These are phyloP conservation scores for Candida alai DNA, from an alignment of 805 yeast species.

Conservation along the genomic window DNA sequence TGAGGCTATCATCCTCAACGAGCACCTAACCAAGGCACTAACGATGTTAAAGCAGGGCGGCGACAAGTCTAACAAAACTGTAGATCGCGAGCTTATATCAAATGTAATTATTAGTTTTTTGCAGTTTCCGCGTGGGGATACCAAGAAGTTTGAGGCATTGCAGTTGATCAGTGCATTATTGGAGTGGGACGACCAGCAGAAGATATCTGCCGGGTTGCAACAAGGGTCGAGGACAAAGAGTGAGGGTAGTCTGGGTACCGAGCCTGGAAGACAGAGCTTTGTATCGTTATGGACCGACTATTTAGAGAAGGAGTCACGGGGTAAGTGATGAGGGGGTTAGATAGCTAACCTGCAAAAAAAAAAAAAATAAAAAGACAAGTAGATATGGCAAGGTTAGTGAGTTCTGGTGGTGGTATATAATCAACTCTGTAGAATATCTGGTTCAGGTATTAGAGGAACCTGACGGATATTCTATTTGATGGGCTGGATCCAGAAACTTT, in stretches of 20 bases:
- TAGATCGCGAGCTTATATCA: conserved; percentile 85
- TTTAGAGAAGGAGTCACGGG: conserved; percentile 61
- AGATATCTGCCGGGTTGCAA: conserved; percentile 69
- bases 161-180: conserved; percentile 77
- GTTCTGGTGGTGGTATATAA: too few species aligned
- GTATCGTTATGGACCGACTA: conserved; percentile 79
- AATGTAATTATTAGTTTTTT: conserved; percentile 83
- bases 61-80: conserved; percentile 43
- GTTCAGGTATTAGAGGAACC: too few species aligned
- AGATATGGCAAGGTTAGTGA: too few species aligned
- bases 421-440: too few species aligned
- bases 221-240: conserved; percentile 24
- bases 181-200: conserved; percentile 84
- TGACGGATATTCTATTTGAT: too few species aligned
- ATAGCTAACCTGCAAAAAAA: not conserved
- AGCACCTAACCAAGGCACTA: conserved; percentile 91
- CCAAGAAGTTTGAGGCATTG: conserved; percentile 90
- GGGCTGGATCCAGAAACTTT: too few species aligned
- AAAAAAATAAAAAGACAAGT: not conserved
- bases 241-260: conserved; percentile 17
- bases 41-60: conserved; percentile 75
- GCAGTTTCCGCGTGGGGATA: conserved; percentile 85
- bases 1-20: conserved; percentile 90
- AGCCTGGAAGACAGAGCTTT: conserved; percentile 46
- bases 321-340: conserved; percentile 3